Conservation (phyloP, 495 filamentous ascomycete species). For the Apiosordaria backusii region DNA sequence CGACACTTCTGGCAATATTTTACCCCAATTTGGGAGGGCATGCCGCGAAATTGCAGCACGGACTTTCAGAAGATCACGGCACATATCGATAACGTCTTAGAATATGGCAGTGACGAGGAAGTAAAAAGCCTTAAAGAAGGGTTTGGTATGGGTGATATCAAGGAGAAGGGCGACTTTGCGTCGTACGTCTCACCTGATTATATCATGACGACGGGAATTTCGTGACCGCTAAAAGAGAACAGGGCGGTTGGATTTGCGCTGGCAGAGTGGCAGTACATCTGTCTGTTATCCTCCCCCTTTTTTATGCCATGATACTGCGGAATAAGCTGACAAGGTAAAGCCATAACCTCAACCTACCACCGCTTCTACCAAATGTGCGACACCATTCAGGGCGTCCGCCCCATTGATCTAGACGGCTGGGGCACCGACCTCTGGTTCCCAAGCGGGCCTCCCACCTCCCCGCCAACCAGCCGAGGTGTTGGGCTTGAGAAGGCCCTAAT, state of each 20-base stretch:
- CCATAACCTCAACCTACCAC: conserved; percentile 39
- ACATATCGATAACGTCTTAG: conserved; percentile 51
- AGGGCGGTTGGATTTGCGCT: conserved; percentile 46
- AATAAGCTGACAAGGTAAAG: neutral
- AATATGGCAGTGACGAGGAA: conserved; percentile 38
- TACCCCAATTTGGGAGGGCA: conserved; percentile 53
- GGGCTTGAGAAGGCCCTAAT: conserved; percentile 53
- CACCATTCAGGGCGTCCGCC: conserved; percentile 34
- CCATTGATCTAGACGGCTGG: neutral
- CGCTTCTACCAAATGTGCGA: conserved; percentile 54
- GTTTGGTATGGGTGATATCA: conserved; percentile 54
- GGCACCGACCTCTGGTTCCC: neutral
- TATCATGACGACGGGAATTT: neutral
- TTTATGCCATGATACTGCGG: neutral
- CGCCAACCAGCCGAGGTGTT: conserved; percentile 40
- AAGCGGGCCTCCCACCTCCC: conserved; percentile 29
- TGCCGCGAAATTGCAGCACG: conserved; percentile 59
- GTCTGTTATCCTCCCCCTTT: neutral
- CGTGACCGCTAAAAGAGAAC: neutral
- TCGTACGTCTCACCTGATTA: conserved; percentile 26
- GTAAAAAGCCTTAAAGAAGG: conserved; percentile 49
- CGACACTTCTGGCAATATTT: conserved; percentile 64
- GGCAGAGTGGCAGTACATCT: conserved; percentile 46
- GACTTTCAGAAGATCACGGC: conserved; percentile 53
- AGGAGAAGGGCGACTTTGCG: conserved; percentile 57